phyloP scores from a whole-genome alignment of 176 grass and related monocot genomes.

The Oryza longistaminata region DNA sequence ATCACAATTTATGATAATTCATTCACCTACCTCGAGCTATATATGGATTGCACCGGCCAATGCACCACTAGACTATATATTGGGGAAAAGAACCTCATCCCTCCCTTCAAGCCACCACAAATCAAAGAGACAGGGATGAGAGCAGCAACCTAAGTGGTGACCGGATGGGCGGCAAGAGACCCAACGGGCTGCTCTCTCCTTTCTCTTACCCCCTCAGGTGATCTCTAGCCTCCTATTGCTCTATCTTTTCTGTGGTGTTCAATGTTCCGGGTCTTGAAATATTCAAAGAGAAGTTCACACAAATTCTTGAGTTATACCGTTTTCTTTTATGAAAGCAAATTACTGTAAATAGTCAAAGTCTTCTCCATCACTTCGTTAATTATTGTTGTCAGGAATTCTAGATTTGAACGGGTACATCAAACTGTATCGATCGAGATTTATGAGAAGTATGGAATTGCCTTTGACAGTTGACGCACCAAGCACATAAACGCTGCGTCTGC shows the following conservation, averaged over 20 bases:
- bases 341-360: neutral
- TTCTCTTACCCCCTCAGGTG: constrained; percentile 34
- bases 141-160: neutral
- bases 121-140: neutral
- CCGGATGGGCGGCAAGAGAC: constrained; percentile 37
- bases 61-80: neutral
- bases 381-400: neutral
- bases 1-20: neutral
- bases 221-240: neutral
- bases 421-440: neutral
- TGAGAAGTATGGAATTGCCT: neutral
- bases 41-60: neutral
- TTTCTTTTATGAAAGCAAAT: neutral
- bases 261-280: neutral
- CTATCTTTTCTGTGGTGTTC: neutral
- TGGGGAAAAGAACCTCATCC: neutral
- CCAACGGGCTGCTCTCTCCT: constrained; percentile 31
- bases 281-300: neutral
- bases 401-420: neutral
- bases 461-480: neutral
- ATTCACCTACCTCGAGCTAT: neutral
- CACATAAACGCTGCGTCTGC: too few species aligned
- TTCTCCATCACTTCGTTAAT: neutral
- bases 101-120: constrained; percentile 5
- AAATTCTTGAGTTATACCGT: neutral